phyloP scores from a whole-genome alignment of 1,284 basidiomycete genomes.

The Mycena sp. region DNA sequence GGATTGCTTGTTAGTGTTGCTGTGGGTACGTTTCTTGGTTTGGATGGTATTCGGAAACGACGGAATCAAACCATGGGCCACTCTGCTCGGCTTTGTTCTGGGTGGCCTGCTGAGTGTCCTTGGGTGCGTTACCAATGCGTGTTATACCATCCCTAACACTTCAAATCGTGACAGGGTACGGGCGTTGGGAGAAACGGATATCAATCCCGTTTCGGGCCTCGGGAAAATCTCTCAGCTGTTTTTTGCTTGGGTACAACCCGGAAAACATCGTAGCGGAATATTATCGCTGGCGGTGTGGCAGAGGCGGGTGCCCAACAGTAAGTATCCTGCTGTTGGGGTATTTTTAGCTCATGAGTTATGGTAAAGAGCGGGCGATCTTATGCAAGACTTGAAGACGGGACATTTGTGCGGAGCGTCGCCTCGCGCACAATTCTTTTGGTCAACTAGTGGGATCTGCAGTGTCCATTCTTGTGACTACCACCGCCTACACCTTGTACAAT shows the following conservation, averaged over 20 bases:
- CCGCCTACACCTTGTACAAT: conserved; percentile 90
- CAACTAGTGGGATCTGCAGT: conserved; percentile 90
- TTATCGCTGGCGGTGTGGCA: conserved; percentile 95
- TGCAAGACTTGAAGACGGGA: conserved; percentile 99
- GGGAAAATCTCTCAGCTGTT: conserved; percentile 96
- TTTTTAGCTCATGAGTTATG: no score
- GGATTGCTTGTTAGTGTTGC: conserved; percentile 75
- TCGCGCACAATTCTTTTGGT: conserved; percentile 86
- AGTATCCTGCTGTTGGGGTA: conserved; percentile 38
- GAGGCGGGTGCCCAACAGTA: conserved; percentile 96
- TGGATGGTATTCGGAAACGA: conserved; percentile 90
- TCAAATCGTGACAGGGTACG: conserved; percentile 68
- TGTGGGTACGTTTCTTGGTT: conserved; percentile 81
- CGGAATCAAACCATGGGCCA: conserved; percentile 95
- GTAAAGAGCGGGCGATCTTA: conserved; percentile 92
- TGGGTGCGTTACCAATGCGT: conserved; percentile 60
- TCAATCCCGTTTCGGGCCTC: conserved; percentile 93
- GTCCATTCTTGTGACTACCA: conserved; percentile 89
- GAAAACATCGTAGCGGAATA: conserved; percentile 95
- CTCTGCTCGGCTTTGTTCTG: conserved; percentile 83
- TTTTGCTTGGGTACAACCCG: conserved; percentile 94
- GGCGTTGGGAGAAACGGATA: conserved; percentile 91
- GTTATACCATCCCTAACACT: conserved; percentile 6
- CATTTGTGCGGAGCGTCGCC: conserved; percentile 89
- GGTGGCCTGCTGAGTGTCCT: conserved; percentile 89